A percentile compares a stretch with the other conserved stretches of the same genome.
phyloP scores from a whole-genome alignment of 75 land plant genomes.

The Selaginella tamariscina region DNA sequence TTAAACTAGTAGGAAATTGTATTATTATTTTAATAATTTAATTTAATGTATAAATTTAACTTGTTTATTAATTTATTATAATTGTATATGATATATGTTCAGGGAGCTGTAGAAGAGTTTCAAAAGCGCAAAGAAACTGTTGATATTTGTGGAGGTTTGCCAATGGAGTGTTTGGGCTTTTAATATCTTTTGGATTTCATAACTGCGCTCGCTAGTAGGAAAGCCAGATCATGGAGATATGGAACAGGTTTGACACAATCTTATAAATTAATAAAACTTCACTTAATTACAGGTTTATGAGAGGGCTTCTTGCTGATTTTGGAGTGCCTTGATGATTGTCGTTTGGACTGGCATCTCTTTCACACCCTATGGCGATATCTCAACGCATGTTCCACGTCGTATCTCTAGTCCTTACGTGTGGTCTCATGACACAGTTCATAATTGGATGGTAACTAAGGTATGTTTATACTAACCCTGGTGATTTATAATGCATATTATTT shows the following conservation, averaged over 20 bases:
- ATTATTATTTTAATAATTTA: too few species aligned
- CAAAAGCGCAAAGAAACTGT: background rate
- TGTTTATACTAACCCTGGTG: background rate
- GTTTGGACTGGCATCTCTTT: constrained; percentile 8
- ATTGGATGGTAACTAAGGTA: background rate
- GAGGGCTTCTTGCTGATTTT: constrained; percentile 1
- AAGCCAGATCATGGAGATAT: constrained; percentile 10
- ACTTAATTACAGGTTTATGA: background rate
- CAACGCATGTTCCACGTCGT: constrained; percentile 10
- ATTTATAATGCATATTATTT: background rate
- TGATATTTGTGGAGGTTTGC: background rate
- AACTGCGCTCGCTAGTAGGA: background rate
- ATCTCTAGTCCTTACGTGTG: background rate
- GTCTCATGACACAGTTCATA: background rate
- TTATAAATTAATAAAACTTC: too few species aligned
- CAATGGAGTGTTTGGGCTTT: constrained; percentile 1
- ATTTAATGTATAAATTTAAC: too few species aligned
- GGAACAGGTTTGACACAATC: background rate
- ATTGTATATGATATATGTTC: too few species aligned
- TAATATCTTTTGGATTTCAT: constrained; percentile 3
- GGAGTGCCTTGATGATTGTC: constrained; percentile 3
- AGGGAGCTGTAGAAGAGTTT: constrained; percentile 8
- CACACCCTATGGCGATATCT: background rate
- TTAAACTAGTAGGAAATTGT: background rate
- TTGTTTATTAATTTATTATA: too few species aligned